Percentiles rank a stretch among this genome's conserved stretches.
Evolutionary conservation across 1,284 basidiomycete species (phyloP).

Genomic region (Amylostereum areolatum): DNA sequence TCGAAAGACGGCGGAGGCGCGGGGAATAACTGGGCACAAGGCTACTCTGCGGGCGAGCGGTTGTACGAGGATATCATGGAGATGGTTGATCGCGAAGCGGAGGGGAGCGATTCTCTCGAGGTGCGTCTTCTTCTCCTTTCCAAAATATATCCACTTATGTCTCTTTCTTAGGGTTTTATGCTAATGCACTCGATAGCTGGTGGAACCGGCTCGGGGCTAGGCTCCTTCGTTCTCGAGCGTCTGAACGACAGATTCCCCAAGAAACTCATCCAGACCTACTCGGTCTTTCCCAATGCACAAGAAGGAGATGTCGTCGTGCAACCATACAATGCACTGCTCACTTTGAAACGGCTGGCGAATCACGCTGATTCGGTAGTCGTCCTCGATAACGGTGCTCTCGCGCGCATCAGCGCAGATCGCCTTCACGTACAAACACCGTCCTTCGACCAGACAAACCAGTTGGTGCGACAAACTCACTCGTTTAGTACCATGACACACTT

Average conservation of each 20-base stretch:
- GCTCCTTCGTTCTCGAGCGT: constrained; percentile 94
- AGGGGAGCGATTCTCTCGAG: constrained; percentile 97
- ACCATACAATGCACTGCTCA: constrained; percentile 96
- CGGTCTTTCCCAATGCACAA: constrained; percentile 93
- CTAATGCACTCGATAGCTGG: constrained; percentile 98
- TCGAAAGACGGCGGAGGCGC: constrained; percentile 96
- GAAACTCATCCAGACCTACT: constrained; percentile 99
- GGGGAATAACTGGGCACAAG: constrained; percentile 98
- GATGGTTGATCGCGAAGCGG: constrained; percentile 98
- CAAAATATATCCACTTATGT: not conserved
- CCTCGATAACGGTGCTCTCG: constrained; percentile 92
- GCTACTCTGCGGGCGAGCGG: constrained; percentile 84
- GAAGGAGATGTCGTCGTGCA: constrained; percentile 96
- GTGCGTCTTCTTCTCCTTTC: constrained; percentile 36
- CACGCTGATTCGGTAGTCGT: constrained; percentile 98
- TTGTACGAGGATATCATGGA: constrained; percentile 98
- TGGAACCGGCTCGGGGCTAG: constrained; percentile 96
- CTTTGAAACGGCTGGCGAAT: constrained; percentile 91
- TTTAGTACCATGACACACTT: not conserved
- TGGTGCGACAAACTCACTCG: constrained; percentile 43
- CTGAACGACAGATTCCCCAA: constrained; percentile 98
- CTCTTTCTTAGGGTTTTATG: constrained; percentile 83
- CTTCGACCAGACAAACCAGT: constrained; percentile 93
- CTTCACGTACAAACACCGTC: constrained; percentile 88
- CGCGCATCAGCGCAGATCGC: constrained; percentile 88